These are phyloP conservation scores for Saccharomyces hybrid DNA, from an alignment of 1,139 yeast genomes.

Conservation along the genomic window DNA sequence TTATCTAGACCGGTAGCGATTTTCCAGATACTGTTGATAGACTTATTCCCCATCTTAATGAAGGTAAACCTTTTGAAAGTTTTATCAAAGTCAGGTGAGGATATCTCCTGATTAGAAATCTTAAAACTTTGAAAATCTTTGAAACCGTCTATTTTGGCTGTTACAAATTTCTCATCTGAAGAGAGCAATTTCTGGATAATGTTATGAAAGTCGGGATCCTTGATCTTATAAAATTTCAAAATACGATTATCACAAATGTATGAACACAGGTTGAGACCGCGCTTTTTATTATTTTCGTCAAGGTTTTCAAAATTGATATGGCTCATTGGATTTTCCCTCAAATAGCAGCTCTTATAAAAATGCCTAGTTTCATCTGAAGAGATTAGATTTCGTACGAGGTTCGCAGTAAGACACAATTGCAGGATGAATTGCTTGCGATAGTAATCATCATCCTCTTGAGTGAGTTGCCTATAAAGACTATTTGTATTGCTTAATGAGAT, in stretches of 20 bases:
- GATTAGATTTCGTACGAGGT: conserved; percentile 17
- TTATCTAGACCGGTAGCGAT: conserved; percentile 22
- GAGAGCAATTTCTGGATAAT: conserved; percentile 11
- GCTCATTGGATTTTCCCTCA: conserved; percentile 16
- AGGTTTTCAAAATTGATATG: conserved; percentile 10
- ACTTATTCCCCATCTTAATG: conserved; percentile 27
- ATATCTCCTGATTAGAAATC: conserved; percentile 3
- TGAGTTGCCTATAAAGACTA: conserved; percentile 19
- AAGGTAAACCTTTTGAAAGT: conserved; percentile 28
- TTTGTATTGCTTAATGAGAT: conserved; percentile 16
- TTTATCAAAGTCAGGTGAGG: conserved; percentile 10
- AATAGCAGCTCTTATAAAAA: conserved; percentile 18
- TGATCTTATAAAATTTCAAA: conserved; percentile 18
- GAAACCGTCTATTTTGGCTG: conserved; percentile 20
- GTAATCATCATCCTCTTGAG: conserved; percentile 18
- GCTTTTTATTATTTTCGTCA: conserved; percentile 12
- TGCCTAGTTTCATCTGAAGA: conserved; percentile 16
- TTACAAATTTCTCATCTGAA: conserved; percentile 15
- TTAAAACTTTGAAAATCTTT: conserved; percentile 19
- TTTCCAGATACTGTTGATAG: conserved; percentile 28
- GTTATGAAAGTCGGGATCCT: conserved; percentile 20
- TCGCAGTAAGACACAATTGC: conserved; percentile 19
- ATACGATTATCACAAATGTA: conserved; percentile 18
- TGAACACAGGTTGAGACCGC: conserved; percentile 14
- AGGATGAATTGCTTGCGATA: conserved; percentile 26